A percentile compares a stretch with the other conserved stretches of the same genome.
These are phyloP conservation scores for Pelargonium exstipulatum DNA, from an alignment of 441 rosid genomes.

Conservation along the genomic window DNA sequence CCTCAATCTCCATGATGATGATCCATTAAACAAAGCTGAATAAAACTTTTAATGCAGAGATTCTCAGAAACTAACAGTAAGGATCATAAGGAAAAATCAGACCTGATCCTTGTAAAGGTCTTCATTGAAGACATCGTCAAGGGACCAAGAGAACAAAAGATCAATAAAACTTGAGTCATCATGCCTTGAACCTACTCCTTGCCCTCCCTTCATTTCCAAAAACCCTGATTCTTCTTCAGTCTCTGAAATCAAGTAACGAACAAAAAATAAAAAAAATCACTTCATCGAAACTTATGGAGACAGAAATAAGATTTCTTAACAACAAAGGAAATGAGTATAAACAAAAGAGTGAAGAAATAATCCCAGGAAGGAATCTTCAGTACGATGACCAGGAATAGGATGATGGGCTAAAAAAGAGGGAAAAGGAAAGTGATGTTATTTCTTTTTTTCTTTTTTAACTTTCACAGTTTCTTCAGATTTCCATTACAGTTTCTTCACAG, in stretches of 20 bases:
- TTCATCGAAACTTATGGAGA: background rate
- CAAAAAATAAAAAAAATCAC: background rate
- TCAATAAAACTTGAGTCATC: conserved; percentile 3
- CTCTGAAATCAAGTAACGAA: background rate
- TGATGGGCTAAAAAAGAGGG: background rate
- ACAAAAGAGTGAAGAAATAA: background rate
- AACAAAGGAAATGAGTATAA: background rate
- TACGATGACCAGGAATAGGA: background rate
- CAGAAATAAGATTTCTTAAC: conserved; percentile 1
- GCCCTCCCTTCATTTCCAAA: conserved; percentile 7
- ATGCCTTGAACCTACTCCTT: background rate
- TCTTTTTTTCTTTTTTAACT: too few relatives aligned
- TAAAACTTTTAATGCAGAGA: background rate
- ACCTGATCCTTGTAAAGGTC: conserved; percentile 16
- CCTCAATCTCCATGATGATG: background rate
- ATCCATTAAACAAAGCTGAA: background rate
- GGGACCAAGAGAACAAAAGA: conserved; percentile 21
- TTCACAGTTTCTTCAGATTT: too few relatives aligned
- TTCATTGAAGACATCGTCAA: conserved; percentile 15
- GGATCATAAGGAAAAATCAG: background rate
- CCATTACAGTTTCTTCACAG: too few relatives aligned
- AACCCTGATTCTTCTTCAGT: background rate
- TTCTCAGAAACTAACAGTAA: background rate
- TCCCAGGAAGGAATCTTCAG: conserved; percentile 4
- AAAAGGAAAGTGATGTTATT: background rate